phyloP scores from a whole-genome alignment of 148 eudicot species.

The Hydrangea macrophylla region DNA sequence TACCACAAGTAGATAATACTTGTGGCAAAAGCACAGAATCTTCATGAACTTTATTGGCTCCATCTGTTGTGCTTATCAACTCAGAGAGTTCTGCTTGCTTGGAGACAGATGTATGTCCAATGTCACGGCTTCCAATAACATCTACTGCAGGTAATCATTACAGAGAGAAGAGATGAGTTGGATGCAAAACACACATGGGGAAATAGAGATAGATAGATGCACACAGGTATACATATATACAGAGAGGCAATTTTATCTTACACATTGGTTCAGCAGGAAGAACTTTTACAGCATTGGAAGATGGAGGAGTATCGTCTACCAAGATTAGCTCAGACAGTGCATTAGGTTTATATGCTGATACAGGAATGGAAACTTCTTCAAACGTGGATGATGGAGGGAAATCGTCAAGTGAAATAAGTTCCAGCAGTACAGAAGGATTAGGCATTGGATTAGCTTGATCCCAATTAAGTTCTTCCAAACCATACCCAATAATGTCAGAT shows the following conservation, averaged over 20 bases:
- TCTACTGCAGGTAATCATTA: conserved; percentile 29
- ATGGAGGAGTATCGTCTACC: conserved; percentile 31
- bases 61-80: conserved; percentile 17
- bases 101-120: conserved; percentile 18
- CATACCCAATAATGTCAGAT: conserved; percentile 19
- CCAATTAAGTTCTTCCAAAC: conserved; percentile 38
- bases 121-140: conserved; percentile 24
- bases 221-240: not conserved
- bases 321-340: conserved; percentile 33
- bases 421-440: conserved; percentile 12
- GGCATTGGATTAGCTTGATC: conserved; percentile 22
- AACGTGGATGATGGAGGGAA: conserved; percentile 2
- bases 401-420: conserved; percentile 25
- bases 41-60: not conserved
- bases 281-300: conserved; percentile 19
- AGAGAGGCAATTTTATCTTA: conserved; percentile 22
- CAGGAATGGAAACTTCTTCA: not conserved
- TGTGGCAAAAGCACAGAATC: conserved; percentile 14
- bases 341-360: not conserved
- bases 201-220: too few species aligned
- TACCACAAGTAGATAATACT: conserved; percentile 3
- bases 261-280: conserved; percentile 18
- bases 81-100: conserved; percentile 29
- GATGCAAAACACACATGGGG: conserved; percentile 3
- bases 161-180: conserved; percentile 8